A percentile compares a stretch with the other conserved stretches of the same genome.
Conservation (phyloP, 192 early-diverging fungal species). For the Coemansia sp. region DNA sequence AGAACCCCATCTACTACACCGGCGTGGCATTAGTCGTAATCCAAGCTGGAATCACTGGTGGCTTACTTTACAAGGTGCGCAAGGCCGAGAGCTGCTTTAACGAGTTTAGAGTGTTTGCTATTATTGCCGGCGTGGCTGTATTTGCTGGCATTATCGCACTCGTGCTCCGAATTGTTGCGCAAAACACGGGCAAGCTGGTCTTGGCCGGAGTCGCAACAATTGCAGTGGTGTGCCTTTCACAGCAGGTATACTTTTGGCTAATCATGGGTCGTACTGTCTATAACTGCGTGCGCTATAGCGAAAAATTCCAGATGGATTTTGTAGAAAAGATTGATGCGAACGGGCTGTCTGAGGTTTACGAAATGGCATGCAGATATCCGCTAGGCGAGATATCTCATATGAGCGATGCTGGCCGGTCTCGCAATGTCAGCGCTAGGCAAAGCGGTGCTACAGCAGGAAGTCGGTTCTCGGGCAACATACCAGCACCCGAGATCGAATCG, state of each 20-base stretch:
- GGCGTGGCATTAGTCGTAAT: slow-evolving; percentile 31
- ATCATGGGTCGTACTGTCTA: slow-evolving; percentile 39
- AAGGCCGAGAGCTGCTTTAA: slow-evolving; percentile 43
- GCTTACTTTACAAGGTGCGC: slow-evolving; percentile 36
- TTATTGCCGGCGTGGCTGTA: slow-evolving; percentile 13
- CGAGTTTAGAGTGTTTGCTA: slow-evolving; percentile 30
- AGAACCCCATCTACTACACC: slow-evolving; percentile 28
- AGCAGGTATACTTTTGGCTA: slow-evolving; percentile 46
- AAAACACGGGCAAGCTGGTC: slow-evolving; percentile 19
- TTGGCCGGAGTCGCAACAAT: slow-evolving; percentile 25
- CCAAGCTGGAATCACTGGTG: slow-evolving; percentile 20
- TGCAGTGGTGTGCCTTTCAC: slow-evolving; percentile 29
- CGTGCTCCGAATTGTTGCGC: slow-evolving; percentile 27
- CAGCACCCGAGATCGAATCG: slow-evolving; percentile 6
- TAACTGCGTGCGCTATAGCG: slow-evolving; percentile 15
- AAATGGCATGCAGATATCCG: slow-evolving; percentile 37
- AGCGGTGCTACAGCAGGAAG: slow-evolving; percentile 18
- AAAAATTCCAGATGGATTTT: slow-evolving; percentile 28
- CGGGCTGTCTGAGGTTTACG: slow-evolving; percentile 38
- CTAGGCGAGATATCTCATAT: slow-evolving; percentile 37
- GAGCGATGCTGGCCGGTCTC: slow-evolving; percentile 29
- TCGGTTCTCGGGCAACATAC: slow-evolving; percentile 25
- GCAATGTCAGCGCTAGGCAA: slow-evolving; percentile 18
- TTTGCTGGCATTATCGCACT: slow-evolving; percentile 27
- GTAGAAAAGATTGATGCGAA: slow-evolving; percentile 27